Conservation (phyloP, 345 rosid species). For the Populus ilicifolia region DNA sequence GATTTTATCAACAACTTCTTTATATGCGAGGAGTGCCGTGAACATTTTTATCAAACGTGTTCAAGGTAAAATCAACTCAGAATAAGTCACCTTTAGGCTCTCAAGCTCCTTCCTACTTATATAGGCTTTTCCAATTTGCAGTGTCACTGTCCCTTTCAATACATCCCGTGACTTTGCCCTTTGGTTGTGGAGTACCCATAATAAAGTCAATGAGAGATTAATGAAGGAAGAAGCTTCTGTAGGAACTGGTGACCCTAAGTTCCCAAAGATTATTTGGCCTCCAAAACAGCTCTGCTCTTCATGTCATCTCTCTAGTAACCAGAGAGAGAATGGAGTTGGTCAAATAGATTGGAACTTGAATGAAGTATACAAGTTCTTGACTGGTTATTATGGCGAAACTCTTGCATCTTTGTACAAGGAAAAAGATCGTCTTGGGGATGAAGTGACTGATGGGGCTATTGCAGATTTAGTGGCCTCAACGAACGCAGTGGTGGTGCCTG, state of each 20-base stretch:
- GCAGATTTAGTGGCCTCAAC: slow-evolving; percentile 63
- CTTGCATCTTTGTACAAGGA: slow-evolving; percentile 65
- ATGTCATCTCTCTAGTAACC: slow-evolving; percentile 48
- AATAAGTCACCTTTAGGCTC: neutral
- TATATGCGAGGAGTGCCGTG: slow-evolving; percentile 92
- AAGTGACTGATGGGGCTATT: slow-evolving; percentile 30
- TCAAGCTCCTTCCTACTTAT: slow-evolving; percentile 15
- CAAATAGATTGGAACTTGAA: slow-evolving; percentile 63
- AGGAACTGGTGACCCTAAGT: slow-evolving; percentile 77
- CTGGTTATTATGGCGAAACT: slow-evolving; percentile 55
- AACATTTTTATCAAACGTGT: slow-evolving; percentile 83
- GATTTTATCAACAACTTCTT: slow-evolving; percentile 88
- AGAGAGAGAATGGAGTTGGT: slow-evolving; percentile 16
- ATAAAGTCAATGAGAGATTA: slow-evolving; percentile 80
- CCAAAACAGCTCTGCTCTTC: slow-evolving; percentile 77
- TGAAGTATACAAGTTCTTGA: slow-evolving; percentile 70
- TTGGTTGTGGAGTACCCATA: slow-evolving; percentile 95
- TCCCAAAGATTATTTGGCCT: slow-evolving; percentile 92
- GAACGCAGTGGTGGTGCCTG: slow-evolving; percentile 78
- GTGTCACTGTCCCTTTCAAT: slow-evolving; percentile 62
- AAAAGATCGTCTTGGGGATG: slow-evolving; percentile 34
- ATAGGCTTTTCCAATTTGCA: slow-evolving; percentile 29
- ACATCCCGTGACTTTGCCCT: slow-evolving; percentile 69
- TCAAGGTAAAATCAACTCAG: slow-evolving; percentile 53
- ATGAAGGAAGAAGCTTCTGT: slow-evolving; percentile 75